phyloP scores from a whole-genome alignment of 306 rosid genomes.

The Lathyrus tuberosus region DNA sequence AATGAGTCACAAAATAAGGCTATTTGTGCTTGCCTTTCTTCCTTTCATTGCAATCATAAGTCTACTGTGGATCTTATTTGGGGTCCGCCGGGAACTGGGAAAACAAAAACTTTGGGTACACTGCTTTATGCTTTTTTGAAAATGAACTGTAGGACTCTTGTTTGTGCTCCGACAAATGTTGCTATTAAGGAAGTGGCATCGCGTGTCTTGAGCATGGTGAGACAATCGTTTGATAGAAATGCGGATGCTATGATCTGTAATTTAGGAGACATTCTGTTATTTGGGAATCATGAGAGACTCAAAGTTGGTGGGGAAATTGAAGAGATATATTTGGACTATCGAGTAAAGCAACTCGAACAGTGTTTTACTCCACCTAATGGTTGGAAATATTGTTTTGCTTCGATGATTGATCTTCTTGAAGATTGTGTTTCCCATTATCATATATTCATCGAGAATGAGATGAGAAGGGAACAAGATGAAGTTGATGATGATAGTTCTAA shows the following conservation, averaged over 20 bases:
- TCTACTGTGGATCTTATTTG: slow-evolving; percentile 63
- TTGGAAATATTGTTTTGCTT: slow-evolving; percentile 59
- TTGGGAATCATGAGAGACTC: slow-evolving; percentile 72
- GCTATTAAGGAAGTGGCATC: slow-evolving; percentile 71
- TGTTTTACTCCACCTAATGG: slow-evolving; percentile 57
- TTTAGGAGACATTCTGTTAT: slow-evolving; percentile 63
- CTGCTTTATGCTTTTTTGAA: slow-evolving; percentile 50
- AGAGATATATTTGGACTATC: slow-evolving; percentile 66
- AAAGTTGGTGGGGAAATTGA: slow-evolving; percentile 55
- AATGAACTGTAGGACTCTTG: slow-evolving; percentile 60
- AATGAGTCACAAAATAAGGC: slow-evolving; percentile 68
- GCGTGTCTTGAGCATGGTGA: slow-evolving; percentile 55
- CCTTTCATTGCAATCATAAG: slow-evolving; percentile 37
- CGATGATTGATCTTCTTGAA: slow-evolving; percentile 65
- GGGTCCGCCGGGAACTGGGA: slow-evolving; percentile 94
- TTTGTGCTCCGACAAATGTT: slow-evolving; percentile 81
- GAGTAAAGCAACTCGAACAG: slow-evolving; percentile 47
- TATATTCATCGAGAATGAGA: slow-evolving; percentile 55
- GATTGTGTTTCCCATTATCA: slow-evolving; percentile 63
- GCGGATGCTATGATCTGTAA: slow-evolving; percentile 42
- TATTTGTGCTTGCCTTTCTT: slow-evolving; percentile 53
- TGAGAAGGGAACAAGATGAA: slow-evolving; percentile 31
- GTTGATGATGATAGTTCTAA: background rate
- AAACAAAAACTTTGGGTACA: slow-evolving; percentile 63
- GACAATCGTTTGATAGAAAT: slow-evolving; percentile 35